Evolutionary conservation across 257 asterid genomes (phyloP).

Genomic region (Gentiana straminea): DNA sequence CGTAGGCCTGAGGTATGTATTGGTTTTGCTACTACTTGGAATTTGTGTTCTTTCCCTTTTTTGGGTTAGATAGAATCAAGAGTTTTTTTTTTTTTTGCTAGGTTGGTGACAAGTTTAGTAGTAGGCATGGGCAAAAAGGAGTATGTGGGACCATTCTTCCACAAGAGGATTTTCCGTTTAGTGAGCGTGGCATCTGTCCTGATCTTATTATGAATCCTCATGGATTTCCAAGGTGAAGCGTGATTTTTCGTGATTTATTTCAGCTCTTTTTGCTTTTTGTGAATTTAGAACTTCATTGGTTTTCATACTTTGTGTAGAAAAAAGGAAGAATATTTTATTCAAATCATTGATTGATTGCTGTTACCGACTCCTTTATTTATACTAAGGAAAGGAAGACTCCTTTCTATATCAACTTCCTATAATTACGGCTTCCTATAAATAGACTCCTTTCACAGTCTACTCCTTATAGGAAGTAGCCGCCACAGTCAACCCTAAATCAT

Average conservation of each 20-base stretch:
- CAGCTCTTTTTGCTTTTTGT: not conserved
- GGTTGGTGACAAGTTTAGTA: conserved; percentile 96
- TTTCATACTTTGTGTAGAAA: too few species aligned
- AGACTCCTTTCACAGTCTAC: too few species aligned
- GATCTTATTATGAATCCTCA: conserved; percentile 97
- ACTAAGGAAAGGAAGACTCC: too few species aligned
- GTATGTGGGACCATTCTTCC: conserved; percentile 87
- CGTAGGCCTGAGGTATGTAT: conserved; percentile 87
- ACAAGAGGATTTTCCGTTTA: conserved; percentile 89
- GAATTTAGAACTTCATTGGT: not conserved
- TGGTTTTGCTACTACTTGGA: not conserved
- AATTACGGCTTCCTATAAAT: too few species aligned
- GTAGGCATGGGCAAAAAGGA: conserved; percentile 96
- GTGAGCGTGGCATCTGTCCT: conserved; percentile 93
- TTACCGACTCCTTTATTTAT: too few species aligned
- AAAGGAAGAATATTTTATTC: too few species aligned
- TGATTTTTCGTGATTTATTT: not conserved
- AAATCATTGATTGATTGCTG: too few species aligned
- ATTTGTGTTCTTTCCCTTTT: not conserved
- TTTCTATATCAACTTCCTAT: too few species aligned
- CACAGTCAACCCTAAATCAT: too few species aligned
- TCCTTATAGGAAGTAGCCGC: too few species aligned
- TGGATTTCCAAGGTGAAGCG: conserved; percentile 79
- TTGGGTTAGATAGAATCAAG: conserved; percentile 1
- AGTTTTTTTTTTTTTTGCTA: conserved; percentile 15